Evolutionary conservation across 805 yeast species (phyloP), one percentile per base, ranked within the genome.

Genomic region (Cyberlindnera suaveolens): DNA sequence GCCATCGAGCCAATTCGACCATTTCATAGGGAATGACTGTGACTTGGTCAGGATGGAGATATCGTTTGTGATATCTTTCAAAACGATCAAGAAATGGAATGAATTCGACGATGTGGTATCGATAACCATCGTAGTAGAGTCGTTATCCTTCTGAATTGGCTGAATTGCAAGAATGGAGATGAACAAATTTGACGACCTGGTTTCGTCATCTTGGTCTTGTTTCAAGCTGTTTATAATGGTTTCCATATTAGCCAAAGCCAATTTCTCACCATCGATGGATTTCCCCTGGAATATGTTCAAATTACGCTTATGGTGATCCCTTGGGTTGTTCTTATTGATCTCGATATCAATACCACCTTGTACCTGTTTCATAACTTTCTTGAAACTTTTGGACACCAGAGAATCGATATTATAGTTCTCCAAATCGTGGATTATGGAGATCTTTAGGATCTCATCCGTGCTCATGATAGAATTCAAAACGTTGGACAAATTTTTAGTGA

Each of bases 1-100:
- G 30, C 58, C 54, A 47, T 61, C 81, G n/a, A 91, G 71, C 99
- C 99, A 93, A n/a, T 77, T 68, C 9, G 89, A 82, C 99, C 99
- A 93, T 58, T 78, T 81, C 37, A 77, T 60, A 10, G 99, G 98
- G 70, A 88, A 84, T 6, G 96, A 80, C 63, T 93, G 99, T 0
- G 98, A 85, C 52, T 82, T 80, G 40, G 87, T 81, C 26, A 78
- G 72, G 36, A 87, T 74, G 7, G 82, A 74, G 49, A 93, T 78
- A 49, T 79, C 75, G 64, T 93, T 91, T 32, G 84, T 80, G 35
- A 80, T 77, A 58, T 93, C 99, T 51, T 78, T 77, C 52, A 93
- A 70, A 17, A 86, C 75, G 31, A 89, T 70, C 8, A 87, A 77
- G 61, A 93, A 90, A 33, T 78, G 75, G 59, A 91, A 90, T 11